A percentile compares a stretch with the other conserved stretches of the same genome.
Evolutionary conservation across 805 yeast species (phyloP).

Genomic region (Ogataea angusta): DNA sequence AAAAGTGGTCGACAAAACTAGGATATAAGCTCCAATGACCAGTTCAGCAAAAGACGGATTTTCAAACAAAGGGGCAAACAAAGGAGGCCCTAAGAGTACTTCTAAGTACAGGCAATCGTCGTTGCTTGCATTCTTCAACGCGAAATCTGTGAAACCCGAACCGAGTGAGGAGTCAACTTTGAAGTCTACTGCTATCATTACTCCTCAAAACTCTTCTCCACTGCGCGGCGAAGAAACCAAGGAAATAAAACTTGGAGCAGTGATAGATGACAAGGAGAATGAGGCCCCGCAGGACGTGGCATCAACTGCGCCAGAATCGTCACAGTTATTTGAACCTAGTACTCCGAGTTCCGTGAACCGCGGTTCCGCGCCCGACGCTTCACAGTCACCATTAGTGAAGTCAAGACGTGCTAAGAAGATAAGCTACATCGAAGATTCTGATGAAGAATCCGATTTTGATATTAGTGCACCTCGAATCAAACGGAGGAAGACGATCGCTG

Average conservation of each 20-base stretch:
- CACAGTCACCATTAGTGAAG: conserved; percentile 6
- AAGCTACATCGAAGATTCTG: conserved; percentile 18
- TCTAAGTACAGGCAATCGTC: conserved; percentile 28
- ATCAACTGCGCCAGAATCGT: neutral
- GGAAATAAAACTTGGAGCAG: neutral
- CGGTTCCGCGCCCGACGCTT: no score
- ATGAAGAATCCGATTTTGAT: conserved; percentile 13
- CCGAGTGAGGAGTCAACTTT: neutral
- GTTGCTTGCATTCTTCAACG: conserved; percentile 31
- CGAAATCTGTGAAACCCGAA: neutral
- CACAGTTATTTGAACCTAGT: neutral
- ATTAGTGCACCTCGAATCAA: conserved; percentile 5
- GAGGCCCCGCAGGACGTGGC: neutral
- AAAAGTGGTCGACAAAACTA: no score
- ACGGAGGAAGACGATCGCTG: conserved; percentile 12
- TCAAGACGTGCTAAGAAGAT: conserved; percentile 16
- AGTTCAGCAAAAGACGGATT: neutral
- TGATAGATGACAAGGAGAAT: conserved; percentile 10
- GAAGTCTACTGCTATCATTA: conserved; percentile 9
- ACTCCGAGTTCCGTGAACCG: neutral
- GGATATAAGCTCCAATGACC: no score
- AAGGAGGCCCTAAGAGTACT: neutral
- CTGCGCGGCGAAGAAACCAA: conserved; percentile 11
- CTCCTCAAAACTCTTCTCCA: conserved; percentile 30
- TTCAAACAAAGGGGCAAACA: neutral